Conservation (phyloP, 805 yeast species). For the Zygoascus bituminiphila region DNA sequence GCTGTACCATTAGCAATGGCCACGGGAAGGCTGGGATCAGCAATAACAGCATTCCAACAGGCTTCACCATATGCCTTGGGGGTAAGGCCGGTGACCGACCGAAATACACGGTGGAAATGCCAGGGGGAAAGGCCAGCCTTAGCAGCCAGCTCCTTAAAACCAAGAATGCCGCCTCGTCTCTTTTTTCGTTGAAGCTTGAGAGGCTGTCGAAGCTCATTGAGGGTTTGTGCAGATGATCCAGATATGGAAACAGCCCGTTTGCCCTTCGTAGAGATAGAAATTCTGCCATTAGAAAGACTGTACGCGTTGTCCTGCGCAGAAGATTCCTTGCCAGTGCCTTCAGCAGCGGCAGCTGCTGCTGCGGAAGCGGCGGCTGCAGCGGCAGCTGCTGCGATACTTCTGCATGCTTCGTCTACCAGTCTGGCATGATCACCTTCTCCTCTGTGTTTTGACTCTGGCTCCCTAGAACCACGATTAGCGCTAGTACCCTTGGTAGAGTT, state of each 20-base stretch:
- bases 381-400: conserved; percentile 77
- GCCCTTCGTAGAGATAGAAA: not conserved
- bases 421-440: conserved; percentile 63
- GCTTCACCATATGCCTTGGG: conserved; percentile 85
- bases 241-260: not conserved
- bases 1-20: conserved; percentile 7
- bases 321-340: not conserved
- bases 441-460: conserved; percentile 25
- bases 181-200: conserved; percentile 24
- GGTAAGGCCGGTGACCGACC: conserved; percentile 76
- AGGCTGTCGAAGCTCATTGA: conserved; percentile 2
- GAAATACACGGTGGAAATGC: conserved; percentile 90
- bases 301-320: not conserved
- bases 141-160: conserved; percentile 79
- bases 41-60: conserved; percentile 39
- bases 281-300: not conserved
- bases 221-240: not conserved
- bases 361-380: conserved; percentile 36
- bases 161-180: conserved; percentile 32
- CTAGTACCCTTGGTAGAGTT: not conserved
- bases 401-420: conserved; percentile 68
- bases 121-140: conserved; percentile 78
- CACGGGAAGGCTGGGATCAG: conserved; percentile 12
- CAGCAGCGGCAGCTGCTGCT: conserved; percentile 16
- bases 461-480: not conserved